phyloP scores from a whole-genome alignment of 768 basidiomycete genomes.

The Fomitopsis pulvina region DNA sequence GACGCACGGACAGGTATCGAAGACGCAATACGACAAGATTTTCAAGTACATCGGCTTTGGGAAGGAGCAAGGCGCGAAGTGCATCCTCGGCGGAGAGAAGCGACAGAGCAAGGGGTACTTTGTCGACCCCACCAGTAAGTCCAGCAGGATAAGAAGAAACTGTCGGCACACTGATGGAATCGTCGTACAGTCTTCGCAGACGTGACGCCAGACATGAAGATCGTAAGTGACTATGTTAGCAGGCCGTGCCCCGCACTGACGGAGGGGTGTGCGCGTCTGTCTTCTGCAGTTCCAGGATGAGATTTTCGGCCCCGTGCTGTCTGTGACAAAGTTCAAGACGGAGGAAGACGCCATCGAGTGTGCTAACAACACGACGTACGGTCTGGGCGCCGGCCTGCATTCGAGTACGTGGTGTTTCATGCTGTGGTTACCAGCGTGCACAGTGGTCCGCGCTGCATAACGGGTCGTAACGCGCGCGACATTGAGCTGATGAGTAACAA shows the following conservation, averaged over 20 bases:
- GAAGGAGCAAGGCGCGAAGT: constrained; percentile 75
- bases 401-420: constrained; percentile 47
- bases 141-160: too few relatives aligned
- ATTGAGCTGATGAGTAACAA: too few relatives aligned
- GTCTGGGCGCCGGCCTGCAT: constrained; percentile 88
- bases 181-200: constrained; percentile 66
- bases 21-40: constrained; percentile 78
- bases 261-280: not conserved
- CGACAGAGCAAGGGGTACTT: constrained; percentile 75
- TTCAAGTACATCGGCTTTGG: constrained; percentile 87
- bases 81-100: constrained; percentile 75
- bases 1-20: constrained; percentile 52
- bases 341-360: constrained; percentile 81
- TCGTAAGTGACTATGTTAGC: constrained; percentile 48
- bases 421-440: not conserved
- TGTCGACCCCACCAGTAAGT: constrained; percentile 83
- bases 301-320: constrained; percentile 94
- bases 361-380: constrained; percentile 87
- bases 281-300: constrained; percentile 30
- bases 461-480: not conserved
- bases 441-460: not conserved
- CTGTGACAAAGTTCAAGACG: constrained; percentile 74
- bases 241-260: not conserved
- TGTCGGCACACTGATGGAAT: not conserved
- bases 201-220: constrained; percentile 76